These are phyloP conservation scores for Silene latifolia DNA, from an alignment of 148 eudicot genomes.

Conservation along the genomic window DNA sequence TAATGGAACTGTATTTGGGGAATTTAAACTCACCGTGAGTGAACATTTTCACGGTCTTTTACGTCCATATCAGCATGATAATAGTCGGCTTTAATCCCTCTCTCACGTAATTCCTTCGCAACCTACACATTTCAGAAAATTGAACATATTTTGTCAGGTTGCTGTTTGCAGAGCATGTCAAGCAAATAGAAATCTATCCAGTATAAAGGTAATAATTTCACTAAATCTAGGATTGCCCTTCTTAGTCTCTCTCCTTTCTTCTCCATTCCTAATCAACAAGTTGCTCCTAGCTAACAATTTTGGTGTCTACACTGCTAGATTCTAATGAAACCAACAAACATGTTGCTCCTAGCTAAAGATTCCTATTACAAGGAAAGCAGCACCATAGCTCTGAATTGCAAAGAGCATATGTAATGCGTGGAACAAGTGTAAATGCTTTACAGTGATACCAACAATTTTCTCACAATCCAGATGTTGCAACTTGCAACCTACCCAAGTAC, in stretches of 20 bases:
- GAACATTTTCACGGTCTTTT: slow-evolving; percentile 77
- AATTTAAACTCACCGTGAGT: slow-evolving; percentile 47
- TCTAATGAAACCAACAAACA: too few species aligned
- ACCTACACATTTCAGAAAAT: slow-evolving; percentile 49
- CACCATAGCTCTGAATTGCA: not conserved
- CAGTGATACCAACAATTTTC: not conserved
- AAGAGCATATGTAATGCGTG: not conserved
- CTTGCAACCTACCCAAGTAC: too few species aligned
- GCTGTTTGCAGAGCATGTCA: not conserved
- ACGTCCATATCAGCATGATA: slow-evolving; percentile 99
- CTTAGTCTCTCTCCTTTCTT: too few species aligned
- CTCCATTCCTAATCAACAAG: not conserved
- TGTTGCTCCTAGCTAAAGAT: not conserved
- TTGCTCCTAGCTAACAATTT: not conserved
- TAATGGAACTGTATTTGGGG: not conserved
- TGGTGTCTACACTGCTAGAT: too few species aligned
- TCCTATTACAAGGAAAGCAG: not conserved
- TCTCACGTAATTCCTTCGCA: slow-evolving; percentile 78
- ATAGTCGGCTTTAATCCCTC: slow-evolving; percentile 78
- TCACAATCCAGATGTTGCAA: not conserved
- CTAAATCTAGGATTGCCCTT: not conserved
- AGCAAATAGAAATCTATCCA: not conserved
- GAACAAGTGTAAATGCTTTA: too few species aligned
- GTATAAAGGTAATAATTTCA: not conserved
- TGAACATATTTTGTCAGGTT: slow-evolving; percentile 10